Evolutionary conservation across 2,329 filamentous ascomycete genomes (phyloP).

Genomic region (Trichoderma sp.): DNA sequence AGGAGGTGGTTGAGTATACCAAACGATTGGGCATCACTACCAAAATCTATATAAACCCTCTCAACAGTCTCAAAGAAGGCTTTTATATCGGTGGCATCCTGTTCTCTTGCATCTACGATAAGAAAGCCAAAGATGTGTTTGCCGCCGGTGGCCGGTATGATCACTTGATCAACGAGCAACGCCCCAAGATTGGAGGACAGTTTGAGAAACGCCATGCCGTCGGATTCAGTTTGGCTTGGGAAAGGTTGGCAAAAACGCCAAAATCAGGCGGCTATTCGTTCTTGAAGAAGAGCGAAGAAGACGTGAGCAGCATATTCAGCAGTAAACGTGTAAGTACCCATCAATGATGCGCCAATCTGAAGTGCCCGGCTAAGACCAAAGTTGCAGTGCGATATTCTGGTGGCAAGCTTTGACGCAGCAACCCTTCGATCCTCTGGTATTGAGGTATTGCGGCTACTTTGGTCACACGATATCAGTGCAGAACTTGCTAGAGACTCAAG

Average conservation of each 20-base stretch:
- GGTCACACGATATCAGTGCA: constrained; percentile 80
- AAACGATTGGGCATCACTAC: constrained; percentile 71
- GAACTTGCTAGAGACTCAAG: constrained; percentile 80
- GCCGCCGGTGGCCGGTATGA: constrained; percentile 95
- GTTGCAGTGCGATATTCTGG: constrained; percentile 75
- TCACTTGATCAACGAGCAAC: constrained; percentile 78
- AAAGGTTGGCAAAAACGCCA: constrained; percentile 69
- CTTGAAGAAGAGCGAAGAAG: constrained; percentile 68
- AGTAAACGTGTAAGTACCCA: constrained; percentile 57
- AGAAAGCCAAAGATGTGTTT: constrained; percentile 79
- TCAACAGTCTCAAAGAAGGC: constrained; percentile 85
- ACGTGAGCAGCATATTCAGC: constrained; percentile 58
- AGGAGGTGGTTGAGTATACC: constrained; percentile 72
- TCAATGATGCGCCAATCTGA: neutral
- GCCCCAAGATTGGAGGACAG: constrained; percentile 63
- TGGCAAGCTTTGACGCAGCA: constrained; percentile 80
- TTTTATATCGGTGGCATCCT: constrained; percentile 85
- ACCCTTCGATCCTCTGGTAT: constrained; percentile 74
- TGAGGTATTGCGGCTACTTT: constrained; percentile 74
- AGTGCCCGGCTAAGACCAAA: neutral
- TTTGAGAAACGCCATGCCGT: constrained; percentile 75
- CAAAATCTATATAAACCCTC: constrained; percentile 79
- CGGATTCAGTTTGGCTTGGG: constrained; percentile 88
- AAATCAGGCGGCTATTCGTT: constrained; percentile 56
- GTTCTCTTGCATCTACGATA: constrained; percentile 88